Conservation (phyloP, 345 rosid species). For the Pugionium cornutum region DNA sequence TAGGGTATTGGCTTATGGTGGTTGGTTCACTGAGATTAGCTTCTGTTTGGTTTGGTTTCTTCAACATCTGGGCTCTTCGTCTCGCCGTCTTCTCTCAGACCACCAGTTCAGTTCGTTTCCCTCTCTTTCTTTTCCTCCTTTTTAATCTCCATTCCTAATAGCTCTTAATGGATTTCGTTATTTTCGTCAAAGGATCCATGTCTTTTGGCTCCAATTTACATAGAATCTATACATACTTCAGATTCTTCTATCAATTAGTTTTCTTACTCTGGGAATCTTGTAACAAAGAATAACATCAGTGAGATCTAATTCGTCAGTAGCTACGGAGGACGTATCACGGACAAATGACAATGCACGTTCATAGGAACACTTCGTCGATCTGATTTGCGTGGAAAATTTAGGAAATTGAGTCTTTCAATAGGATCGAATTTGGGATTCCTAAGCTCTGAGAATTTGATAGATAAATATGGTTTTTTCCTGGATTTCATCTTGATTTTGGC, state of each 20-base stretch:
- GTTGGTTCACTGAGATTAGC: conserved; percentile 82
- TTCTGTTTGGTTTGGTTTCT: conserved; percentile 97
- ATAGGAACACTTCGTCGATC: conserved; percentile 8
- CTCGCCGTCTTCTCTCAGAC: conserved; percentile 87
- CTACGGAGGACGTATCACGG: background rate
- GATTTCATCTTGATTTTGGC: background rate
- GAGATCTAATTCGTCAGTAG: background rate
- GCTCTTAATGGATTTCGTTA: background rate
- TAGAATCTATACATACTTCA: conserved; percentile 10
- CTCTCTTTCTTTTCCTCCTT: background rate
- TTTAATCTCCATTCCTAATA: background rate
- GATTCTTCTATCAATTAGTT: conserved; percentile 2
- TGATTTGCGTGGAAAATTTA: background rate
- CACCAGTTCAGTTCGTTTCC: conserved; percentile 46
- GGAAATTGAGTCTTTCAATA: conserved; percentile 10
- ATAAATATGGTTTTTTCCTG: background rate
- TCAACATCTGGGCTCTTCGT: conserved; percentile 87
- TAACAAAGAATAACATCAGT: too few relatives aligned
- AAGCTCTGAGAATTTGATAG: conserved; percentile 4
- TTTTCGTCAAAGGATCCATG: background rate
- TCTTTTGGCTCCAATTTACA: too few relatives aligned
- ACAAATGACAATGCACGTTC: conserved; percentile 18
- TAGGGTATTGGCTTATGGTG: conserved; percentile 92
- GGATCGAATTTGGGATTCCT: conserved; percentile 26
- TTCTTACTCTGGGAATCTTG: background rate